Evolutionary conservation across 139 green algal genomes (phyloP).

Genomic region (Ulvella scutata): DNA sequence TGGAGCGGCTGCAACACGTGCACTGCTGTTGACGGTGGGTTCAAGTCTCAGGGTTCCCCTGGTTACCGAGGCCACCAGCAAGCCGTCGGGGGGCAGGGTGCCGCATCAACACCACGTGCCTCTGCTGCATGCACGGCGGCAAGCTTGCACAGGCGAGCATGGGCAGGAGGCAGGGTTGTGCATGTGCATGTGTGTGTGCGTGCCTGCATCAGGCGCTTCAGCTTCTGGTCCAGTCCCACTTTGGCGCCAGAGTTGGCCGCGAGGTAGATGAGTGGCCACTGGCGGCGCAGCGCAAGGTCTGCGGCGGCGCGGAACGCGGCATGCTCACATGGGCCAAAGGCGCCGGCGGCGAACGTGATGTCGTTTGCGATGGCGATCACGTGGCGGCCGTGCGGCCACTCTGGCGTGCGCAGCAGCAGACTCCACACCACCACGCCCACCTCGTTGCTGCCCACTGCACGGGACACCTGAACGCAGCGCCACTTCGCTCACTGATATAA

Average conservation of each 20-base stretch:
- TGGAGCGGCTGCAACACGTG: neutral
- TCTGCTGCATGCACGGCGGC: neutral
- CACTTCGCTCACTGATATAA: neutral
- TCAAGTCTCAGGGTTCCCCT: no score
- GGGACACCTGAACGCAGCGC: conserved; percentile 1
- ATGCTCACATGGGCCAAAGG: conserved; percentile 84
- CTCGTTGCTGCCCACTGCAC: conserved; percentile 49
- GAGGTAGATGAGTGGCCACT: conserved; percentile 87
- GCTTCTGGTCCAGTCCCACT: conserved; percentile 81
- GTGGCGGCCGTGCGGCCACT: conserved; percentile 62
- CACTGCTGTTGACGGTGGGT: no score
- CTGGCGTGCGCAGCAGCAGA: conserved; percentile 67
- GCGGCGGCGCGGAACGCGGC: conserved; percentile 71
- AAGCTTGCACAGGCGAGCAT: neutral
- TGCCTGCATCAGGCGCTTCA: conserved; percentile 50
- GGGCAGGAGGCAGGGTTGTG: neutral
- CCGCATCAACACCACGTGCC: no score
- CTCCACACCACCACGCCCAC: conserved; percentile 88
- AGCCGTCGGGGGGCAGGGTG: no score
- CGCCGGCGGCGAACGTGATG: conserved; percentile 78
- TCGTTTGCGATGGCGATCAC: conserved; percentile 91
- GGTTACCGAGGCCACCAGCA: no score
- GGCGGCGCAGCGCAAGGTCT: conserved; percentile 56
- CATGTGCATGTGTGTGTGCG: neutral
- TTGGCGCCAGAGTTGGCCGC: conserved; percentile 75